A percentile compares a stretch with the other conserved stretches of the same genome.
phyloP scores from a whole-genome alignment of 371 early-diverging fungal genomes.

The Apophysomyces ossiformis region DNA sequence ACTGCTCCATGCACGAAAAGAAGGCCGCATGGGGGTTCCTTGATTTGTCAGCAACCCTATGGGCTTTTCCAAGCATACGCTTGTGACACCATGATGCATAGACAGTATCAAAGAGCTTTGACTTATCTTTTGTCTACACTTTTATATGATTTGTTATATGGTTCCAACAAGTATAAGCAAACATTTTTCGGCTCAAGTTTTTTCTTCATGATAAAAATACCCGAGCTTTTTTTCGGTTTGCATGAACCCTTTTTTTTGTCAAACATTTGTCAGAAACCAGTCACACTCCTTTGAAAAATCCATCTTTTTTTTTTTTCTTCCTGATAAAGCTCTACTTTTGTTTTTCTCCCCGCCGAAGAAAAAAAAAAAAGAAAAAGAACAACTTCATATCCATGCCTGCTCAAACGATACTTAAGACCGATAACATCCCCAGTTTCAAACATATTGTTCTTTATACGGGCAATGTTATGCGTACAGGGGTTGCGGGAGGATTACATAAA shows the following conservation, averaged over 20 bases:
- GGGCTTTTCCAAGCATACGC: background rate
- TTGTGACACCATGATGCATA: no score
- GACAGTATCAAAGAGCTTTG: no score
- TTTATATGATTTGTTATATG: no score
- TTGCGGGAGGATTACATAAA: constrained; percentile 39
- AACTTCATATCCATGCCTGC: constrained; percentile 28
- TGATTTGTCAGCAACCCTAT: constrained; percentile 4
- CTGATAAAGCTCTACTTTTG: background rate
- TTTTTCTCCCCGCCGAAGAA: background rate
- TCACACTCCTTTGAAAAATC: constrained; percentile 2
- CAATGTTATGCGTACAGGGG: constrained; percentile 58
- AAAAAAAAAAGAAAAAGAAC: background rate
- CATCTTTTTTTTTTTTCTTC: background rate
- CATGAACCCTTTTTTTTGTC: background rate
- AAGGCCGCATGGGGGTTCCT: background rate
- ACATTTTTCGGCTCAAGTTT: no score
- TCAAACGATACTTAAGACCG: constrained; percentile 22
- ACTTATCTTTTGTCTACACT: no score
- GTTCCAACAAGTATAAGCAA: no score
- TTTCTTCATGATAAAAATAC: no score
- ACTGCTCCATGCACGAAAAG: no score
- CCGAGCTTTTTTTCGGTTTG: background rate
- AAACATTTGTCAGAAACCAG: constrained; percentile 10
- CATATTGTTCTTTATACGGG: constrained; percentile 56
- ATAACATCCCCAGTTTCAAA: constrained; percentile 39